Conservation (phyloP, 352 stramenopile genomes). For the Pythium pyrilobum region DNA sequence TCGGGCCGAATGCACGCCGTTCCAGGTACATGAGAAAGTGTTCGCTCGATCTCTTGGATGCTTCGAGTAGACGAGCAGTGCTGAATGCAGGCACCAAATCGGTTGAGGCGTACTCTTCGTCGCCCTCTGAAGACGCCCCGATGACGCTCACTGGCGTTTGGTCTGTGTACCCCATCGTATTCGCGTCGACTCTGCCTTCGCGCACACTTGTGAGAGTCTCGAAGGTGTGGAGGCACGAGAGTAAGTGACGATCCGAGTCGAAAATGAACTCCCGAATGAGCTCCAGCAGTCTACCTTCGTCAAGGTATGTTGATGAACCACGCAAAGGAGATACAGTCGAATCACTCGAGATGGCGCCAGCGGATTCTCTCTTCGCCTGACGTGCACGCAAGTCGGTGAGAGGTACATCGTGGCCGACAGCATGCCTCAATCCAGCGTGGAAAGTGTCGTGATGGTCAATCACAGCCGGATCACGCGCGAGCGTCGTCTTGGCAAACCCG, state of each 20-base stretch:
- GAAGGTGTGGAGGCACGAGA: slow-evolving; percentile 82
- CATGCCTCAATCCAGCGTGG: slow-evolving; percentile 62
- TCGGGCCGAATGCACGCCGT: neutral
- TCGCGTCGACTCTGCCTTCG: slow-evolving; percentile 32
- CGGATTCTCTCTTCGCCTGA: slow-evolving; percentile 5
- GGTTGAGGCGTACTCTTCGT: slow-evolving; percentile 11
- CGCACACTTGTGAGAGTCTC: slow-evolving; percentile 61
- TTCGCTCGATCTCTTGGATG: slow-evolving; percentile 59
- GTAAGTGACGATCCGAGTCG: slow-evolving; percentile 69
- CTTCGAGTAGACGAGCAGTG: slow-evolving; percentile 64
- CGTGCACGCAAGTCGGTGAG: slow-evolving; percentile 30
- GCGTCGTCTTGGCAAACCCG: slow-evolving; percentile 51
- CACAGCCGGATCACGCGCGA: slow-evolving; percentile 25
- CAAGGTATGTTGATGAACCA: slow-evolving; percentile 39
- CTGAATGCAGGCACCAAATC: slow-evolving; percentile 77
- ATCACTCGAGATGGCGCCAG: slow-evolving; percentile 13
- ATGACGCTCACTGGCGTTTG: slow-evolving; percentile 36
- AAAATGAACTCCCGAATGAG: slow-evolving; percentile 73
- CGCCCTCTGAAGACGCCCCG: slow-evolving; percentile 13
- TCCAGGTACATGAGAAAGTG: slow-evolving; percentile 87
- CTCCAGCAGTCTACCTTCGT: slow-evolving; percentile 65
- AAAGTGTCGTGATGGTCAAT: slow-evolving; percentile 49
- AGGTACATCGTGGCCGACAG: slow-evolving; percentile 58
- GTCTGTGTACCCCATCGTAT: neutral
- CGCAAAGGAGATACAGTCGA: neutral